Evolutionary conservation across 169 alveolate genomes (phyloP).

Genomic region (Babesia ovata): DNA sequence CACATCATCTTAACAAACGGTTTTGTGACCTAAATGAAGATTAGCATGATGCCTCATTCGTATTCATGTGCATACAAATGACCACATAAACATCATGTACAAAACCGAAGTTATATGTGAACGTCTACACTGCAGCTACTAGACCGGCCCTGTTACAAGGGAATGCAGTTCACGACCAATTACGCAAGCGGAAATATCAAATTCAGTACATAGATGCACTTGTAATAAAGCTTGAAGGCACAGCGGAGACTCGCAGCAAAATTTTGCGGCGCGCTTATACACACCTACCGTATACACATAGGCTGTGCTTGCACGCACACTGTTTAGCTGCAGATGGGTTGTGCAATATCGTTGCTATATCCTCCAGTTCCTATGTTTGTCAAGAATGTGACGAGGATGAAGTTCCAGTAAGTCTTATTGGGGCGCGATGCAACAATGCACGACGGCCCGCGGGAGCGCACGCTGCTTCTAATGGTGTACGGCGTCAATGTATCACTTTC

Average conservation of each 20-base stretch:
- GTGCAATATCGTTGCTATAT: slow-evolving; percentile 3
- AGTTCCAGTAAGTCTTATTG: slow-evolving; percentile 14
- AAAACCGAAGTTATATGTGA: no score
- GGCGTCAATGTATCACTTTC: not conserved
- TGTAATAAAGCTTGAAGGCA: not conserved
- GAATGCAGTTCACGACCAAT: no score
- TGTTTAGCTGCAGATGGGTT: slow-evolving; percentile 15
- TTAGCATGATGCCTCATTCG: not conserved
- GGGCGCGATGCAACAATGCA: slow-evolving; percentile 58
- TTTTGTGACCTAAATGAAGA: not conserved
- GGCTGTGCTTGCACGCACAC: slow-evolving; percentile 23
- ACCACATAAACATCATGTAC: not conserved
- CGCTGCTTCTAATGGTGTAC: slow-evolving; percentile 40
- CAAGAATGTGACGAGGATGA: not conserved
- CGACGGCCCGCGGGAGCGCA: slow-evolving; percentile 38
- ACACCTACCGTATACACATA: slow-evolving; percentile 29
- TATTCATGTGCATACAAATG: not conserved
- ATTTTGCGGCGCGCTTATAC: slow-evolving; percentile 27
- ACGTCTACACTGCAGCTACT: no score
- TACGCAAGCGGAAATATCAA: no score
- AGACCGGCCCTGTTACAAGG: no score
- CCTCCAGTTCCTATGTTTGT: slow-evolving; percentile 9
- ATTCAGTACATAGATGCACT: no score
- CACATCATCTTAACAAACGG: slow-evolving; percentile 72
- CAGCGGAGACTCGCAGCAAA: not conserved